Evolutionary conservation across 352 stramenopile genomes (phyloP).

Genomic region (Phytophthora boehmeriae): DNA sequence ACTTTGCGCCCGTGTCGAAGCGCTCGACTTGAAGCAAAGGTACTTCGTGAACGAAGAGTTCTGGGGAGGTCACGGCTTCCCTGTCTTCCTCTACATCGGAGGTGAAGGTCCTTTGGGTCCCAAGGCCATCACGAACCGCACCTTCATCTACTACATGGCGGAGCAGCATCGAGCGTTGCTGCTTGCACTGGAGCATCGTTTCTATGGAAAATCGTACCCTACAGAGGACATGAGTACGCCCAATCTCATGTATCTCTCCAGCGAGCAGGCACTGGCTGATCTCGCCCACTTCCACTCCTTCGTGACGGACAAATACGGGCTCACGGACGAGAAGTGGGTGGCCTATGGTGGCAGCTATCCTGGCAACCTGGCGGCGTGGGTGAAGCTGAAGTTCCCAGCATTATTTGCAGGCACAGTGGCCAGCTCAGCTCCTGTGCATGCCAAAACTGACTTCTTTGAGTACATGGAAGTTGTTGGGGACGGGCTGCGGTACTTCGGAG

Average conservation of each 20-base stretch:
- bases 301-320: constrained; percentile 67
- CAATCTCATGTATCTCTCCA: constrained; percentile 91
- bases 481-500: constrained; percentile 81
- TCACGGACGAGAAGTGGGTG: constrained; percentile 84
- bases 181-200: constrained; percentile 95
- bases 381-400: constrained; percentile 93
- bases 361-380: constrained; percentile 93
- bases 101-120: constrained; percentile 70
- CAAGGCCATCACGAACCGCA: constrained; percentile 67
- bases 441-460: constrained; percentile 81
- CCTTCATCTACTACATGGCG: constrained; percentile 81
- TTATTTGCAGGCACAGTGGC: constrained; percentile 92
- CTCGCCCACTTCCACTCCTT: constrained; percentile 90
- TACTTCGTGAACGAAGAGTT: constrained; percentile 93
- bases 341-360: constrained; percentile 96
- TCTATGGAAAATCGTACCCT: constrained; percentile 95
- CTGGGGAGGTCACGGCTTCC: constrained; percentile 73
- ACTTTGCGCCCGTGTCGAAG: constrained; percentile 68
- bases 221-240: constrained; percentile 73
- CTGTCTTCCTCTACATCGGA: constrained; percentile 91
- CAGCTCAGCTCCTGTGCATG: constrained; percentile 91
- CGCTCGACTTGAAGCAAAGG: constrained; percentile 79
- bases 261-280: constrained; percentile 90
- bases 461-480: constrained; percentile 91
- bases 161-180: constrained; percentile 77